Percentiles rank a stretch among this genome's conserved stretches.
Conservation (phyloP, 306 rosid genomes). For the Cucurbita ficifolia region DNA sequence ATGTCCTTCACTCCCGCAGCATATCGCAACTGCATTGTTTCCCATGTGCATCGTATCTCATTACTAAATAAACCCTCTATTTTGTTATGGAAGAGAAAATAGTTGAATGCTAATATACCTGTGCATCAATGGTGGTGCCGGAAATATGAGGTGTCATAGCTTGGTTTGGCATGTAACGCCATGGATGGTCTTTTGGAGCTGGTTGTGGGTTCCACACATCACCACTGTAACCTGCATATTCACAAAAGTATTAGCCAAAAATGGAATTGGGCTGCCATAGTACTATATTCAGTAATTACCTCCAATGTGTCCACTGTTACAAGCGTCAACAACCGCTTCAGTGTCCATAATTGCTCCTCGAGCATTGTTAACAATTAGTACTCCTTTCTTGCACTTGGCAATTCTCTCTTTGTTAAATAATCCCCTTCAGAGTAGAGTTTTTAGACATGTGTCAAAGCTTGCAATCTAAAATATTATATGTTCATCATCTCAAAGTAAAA, state of each 20-base stretch:
- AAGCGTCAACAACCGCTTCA: conserved; percentile 79
- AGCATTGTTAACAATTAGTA: conserved; percentile 79
- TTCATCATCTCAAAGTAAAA: neutral
- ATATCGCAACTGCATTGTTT: conserved; percentile 52
- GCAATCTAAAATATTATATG: neutral
- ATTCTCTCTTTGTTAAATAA: conserved; percentile 60
- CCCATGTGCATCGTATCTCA: neutral
- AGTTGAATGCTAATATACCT: conserved; percentile 28
- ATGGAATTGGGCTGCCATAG: neutral
- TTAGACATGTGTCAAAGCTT: neutral
- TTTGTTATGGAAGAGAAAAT: neutral
- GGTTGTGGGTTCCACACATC: conserved; percentile 97
- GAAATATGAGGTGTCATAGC: conserved; percentile 98
- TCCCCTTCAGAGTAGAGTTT: conserved; percentile 29
- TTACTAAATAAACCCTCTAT: neutral
- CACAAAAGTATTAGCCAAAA: neutral
- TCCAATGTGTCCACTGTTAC: conserved; percentile 71
- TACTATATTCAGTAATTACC: conserved; percentile 31
- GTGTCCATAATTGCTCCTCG: conserved; percentile 91
- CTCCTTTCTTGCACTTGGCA: conserved; percentile 81
- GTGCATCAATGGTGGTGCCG: conserved; percentile 94
- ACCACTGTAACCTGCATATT: conserved; percentile 67
- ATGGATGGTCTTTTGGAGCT: conserved; percentile 97
- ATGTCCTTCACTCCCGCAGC: conserved; percentile 90
- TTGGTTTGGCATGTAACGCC: conserved; percentile 98